Evolutionary conservation across 768 basidiomycete species (phyloP), one percentile per base, ranked within the genome.

Genomic region (Lactarius pseudohatsudake): DNA sequence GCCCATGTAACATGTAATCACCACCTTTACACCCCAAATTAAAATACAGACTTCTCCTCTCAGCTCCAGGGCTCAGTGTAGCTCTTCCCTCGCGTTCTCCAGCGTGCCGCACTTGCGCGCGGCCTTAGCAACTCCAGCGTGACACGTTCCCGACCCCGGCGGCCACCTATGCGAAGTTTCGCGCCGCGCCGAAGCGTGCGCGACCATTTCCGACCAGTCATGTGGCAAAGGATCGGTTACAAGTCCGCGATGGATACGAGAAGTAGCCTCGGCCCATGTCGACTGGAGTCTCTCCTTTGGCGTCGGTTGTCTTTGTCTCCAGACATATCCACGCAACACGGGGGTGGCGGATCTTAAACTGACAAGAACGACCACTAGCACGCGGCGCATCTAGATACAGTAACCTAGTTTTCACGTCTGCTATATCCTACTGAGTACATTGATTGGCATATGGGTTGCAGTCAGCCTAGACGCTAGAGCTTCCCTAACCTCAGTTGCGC

Each of bases 401-500:
- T n/a, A 28, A 36, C 20, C 22, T 20, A 50, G 16, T 38, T 38
- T 28, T 18, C 36, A n/a, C 22, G 18, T 4, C 6, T 56, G 54
- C 54, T 28, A 36, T 1, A 28, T 28, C 16, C 38, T 59, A 10
- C 18, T 40, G 47, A 36, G 26, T 40, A 64, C 64, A n/a, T 26
- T 20, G 45, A n/a, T 54, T 4, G 50, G 50, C 16, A 22, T 50
- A 32, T 26, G 9, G n/a, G 22, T 20, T 15, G 30, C 7, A 18
- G 36, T 55, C 41, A 34, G 34, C 26, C 43, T 15, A 36, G 32
- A 9, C 11, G 32, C 59, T 67, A 68, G 22, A 68, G 67, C 45
- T 68, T 69, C 13, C 57, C 65, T 67, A 87, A 71, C 64, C 80
- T 79, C 10, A 81, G 77, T 62, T 79, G 81, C 4, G 83, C 84